A percentile compares a stretch with the other conserved stretches of the same genome.
phyloP scores from a whole-genome alignment of 2,329 filamentous ascomycete genomes.

The Apiospora pterosperma region DNA sequence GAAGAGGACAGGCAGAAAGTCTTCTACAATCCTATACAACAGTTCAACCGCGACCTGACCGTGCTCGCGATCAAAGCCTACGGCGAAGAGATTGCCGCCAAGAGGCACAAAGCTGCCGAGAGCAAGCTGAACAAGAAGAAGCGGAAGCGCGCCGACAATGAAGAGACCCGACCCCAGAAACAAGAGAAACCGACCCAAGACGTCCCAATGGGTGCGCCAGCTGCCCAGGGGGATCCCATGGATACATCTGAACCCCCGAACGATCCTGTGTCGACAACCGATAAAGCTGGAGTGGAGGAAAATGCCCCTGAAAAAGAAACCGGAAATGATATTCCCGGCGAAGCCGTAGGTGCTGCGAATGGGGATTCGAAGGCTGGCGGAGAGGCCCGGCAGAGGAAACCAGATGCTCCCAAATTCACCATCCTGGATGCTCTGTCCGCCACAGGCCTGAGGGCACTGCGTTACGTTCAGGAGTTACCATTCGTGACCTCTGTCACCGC shows the following conservation, averaged over 20 bases:
- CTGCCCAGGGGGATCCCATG: conserved; percentile 6
- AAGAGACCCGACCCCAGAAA: conserved; percentile 18
- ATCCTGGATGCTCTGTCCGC: conserved; percentile 94
- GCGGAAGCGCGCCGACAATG: conserved; percentile 26
- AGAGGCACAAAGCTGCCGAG: conserved; percentile 38
- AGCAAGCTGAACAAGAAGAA: conserved; percentile 44
- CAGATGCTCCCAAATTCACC: conserved; percentile 55
- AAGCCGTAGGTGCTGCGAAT: conserved; percentile 9
- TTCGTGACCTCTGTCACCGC: conserved; percentile 79
- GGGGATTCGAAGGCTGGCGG: conserved; percentile 10
- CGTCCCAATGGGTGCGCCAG: conserved; percentile 8
- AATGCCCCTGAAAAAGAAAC: conserved; percentile 10
- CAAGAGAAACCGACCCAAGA: conserved; percentile 16
- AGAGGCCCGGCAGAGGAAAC: conserved; percentile 13
- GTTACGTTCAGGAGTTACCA: conserved; percentile 89
- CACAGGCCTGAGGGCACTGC: conserved; percentile 83
- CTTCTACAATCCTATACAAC: conserved; percentile 98
- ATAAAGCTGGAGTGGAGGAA: conserved; percentile 2
- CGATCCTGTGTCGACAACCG: not conserved
- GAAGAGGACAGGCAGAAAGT: conserved; percentile 70
- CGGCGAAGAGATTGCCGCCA: conserved; percentile 62
- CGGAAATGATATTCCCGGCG: conserved; percentile 10
- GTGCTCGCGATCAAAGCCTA: conserved; percentile 90
- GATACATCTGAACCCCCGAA: conserved; percentile 8
- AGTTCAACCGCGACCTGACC: conserved; percentile 95